A percentile compares a stretch with the other conserved stretches of the same genome.
Conservation (phyloP, 2,329 filamentous ascomycete genomes). For the Diaporthe eres region DNA sequence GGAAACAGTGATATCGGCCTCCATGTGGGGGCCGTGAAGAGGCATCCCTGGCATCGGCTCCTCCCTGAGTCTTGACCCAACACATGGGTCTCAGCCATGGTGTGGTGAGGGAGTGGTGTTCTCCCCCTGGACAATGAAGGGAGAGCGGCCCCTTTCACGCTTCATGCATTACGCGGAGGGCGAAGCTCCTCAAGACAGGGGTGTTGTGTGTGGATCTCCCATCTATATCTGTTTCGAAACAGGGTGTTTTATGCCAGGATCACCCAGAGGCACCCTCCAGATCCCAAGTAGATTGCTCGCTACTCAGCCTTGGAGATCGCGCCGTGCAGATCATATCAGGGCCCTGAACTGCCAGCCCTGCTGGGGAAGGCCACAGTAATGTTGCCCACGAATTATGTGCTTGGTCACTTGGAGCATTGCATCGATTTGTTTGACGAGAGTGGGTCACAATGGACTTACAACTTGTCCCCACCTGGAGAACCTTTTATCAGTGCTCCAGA, state of each 20-base stretch:
- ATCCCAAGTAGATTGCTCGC: constrained; percentile 30
- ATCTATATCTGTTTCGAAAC: constrained; percentile 31
- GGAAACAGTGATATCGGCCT: constrained; percentile 13
- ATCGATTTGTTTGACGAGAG: background rate
- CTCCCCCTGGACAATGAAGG: constrained; percentile 25
- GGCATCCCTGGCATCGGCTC: background rate
- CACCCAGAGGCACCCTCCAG: constrained; percentile 11
- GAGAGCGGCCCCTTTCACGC: constrained; percentile 29
- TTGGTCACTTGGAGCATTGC: background rate
- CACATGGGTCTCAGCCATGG: constrained; percentile 4
- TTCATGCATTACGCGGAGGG: constrained; percentile 30
- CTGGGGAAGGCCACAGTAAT: background rate
- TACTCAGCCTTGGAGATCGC: constrained; percentile 13
- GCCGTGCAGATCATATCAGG: constrained; percentile 3
- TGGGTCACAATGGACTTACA: constrained; percentile 1
- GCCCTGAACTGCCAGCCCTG: background rate
- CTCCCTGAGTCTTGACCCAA: background rate
- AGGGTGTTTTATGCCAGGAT: constrained; percentile 25
- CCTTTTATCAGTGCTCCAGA: background rate
- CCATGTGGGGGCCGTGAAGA: background rate
- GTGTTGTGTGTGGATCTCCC: constrained; percentile 15
- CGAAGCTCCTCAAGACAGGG: constrained; percentile 28
- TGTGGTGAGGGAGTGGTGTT: background rate
- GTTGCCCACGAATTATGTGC: background rate
- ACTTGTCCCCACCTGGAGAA: background rate